These are phyloP conservation scores for Hydrangea macrophylla DNA, from an alignment of 148 eudicot genomes.

Conservation along the genomic window DNA sequence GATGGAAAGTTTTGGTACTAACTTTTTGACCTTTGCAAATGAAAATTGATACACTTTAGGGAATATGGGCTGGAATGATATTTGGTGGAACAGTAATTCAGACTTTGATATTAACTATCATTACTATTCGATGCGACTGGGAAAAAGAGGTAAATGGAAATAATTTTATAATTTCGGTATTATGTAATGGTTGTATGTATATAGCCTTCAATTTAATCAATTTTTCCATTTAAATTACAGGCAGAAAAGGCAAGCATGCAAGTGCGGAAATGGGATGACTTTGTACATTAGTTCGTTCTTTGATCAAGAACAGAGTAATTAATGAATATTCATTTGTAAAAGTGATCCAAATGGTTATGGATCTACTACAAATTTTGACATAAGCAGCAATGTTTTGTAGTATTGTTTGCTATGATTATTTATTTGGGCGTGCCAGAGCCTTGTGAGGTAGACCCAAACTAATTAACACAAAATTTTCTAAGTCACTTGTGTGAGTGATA, in stretches of 20 bases:
- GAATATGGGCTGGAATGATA: slow-evolving; percentile 69
- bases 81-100: slow-evolving; percentile 61
- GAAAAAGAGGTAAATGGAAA: slow-evolving; percentile 45
- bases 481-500: too few relatives aligned
- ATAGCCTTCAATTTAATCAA: background rate
- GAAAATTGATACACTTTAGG: slow-evolving; percentile 26
- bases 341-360: too few relatives aligned
- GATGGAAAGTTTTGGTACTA: too few relatives aligned
- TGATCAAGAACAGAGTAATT: too few relatives aligned
- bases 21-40: background rate
- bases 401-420: too few relatives aligned
- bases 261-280: slow-evolving; percentile 34
- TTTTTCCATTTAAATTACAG: slow-evolving; percentile 21
- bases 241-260: slow-evolving; percentile 45
- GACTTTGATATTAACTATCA: slow-evolving; percentile 39
- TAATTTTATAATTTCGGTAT: background rate
- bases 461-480: too few relatives aligned
- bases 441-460: too few relatives aligned
- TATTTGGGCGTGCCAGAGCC: too few relatives aligned
- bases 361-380: too few relatives aligned
- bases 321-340: too few relatives aligned
- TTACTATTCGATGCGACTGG: slow-evolving; percentile 53
- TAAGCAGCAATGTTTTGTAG: too few relatives aligned
- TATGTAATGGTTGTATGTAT: background rate
- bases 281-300: too few relatives aligned